phyloP scores from a whole-genome alignment of 768 basidiomycete species.

The Podaxis rugospora region DNA sequence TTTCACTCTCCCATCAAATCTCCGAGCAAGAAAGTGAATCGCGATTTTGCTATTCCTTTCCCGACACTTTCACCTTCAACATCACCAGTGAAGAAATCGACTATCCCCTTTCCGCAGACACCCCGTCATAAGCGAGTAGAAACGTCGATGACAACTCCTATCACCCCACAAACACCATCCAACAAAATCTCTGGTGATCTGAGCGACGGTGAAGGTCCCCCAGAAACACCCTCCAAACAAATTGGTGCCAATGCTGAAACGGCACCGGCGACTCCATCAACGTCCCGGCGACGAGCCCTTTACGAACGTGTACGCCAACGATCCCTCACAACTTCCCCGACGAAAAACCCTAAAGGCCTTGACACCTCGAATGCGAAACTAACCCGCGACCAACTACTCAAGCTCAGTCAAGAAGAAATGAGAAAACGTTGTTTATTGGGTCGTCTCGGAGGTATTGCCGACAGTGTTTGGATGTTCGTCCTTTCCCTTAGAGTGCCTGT shows the following conservation, averaged over 20 bases:
- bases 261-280: constrained; percentile 63
- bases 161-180: constrained; percentile 41
- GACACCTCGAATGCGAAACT: constrained; percentile 41
- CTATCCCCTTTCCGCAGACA: constrained; percentile 62
- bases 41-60: constrained; percentile 46
- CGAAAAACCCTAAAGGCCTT: constrained; percentile 41
- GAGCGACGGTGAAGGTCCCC: constrained; percentile 28
- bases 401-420: constrained; percentile 75
- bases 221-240: constrained; percentile 67
- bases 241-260: constrained; percentile 50
- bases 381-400: constrained; percentile 62
- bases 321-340: constrained; percentile 65
- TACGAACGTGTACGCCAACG: constrained; percentile 77
- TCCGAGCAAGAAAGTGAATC: constrained; percentile 30
- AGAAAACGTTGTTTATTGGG: constrained; percentile 73
- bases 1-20: constrained; percentile 36
- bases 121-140: constrained; percentile 45
- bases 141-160: constrained; percentile 32
- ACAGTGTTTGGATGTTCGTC: constrained; percentile 82
- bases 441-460: constrained; percentile 75
- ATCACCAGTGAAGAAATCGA: constrained; percentile 45
- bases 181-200: constrained; percentile 24
- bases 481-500: constrained; percentile 4
- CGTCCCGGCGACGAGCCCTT: constrained; percentile 73
- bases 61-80: constrained; percentile 37